Evolutionary conservation across 2,329 filamentous ascomycete genomes (phyloP).

Genomic region (Colletotrichum noveboracense): DNA sequence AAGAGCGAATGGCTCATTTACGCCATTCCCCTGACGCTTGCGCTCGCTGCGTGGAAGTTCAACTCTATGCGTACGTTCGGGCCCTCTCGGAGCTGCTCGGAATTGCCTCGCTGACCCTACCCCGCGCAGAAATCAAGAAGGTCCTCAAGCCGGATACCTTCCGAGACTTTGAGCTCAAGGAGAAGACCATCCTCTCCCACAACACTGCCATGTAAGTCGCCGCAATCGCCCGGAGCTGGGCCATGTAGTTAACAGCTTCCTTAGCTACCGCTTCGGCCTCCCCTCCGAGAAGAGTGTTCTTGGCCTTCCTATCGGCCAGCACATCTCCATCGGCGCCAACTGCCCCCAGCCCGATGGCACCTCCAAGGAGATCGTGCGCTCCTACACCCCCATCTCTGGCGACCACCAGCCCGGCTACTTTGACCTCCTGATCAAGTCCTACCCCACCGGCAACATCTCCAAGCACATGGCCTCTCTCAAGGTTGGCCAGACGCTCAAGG

Average conservation of each 20-base stretch:
- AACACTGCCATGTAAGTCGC: slow-evolving; percentile 90
- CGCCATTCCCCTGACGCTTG: slow-evolving; percentile 69
- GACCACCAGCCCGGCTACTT: slow-evolving; percentile 91
- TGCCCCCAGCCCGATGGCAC: slow-evolving; percentile 71
- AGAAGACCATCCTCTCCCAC: slow-evolving; percentile 96
- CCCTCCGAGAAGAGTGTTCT: slow-evolving; percentile 81
- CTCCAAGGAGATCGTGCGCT: slow-evolving; percentile 84
- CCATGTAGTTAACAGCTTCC: slow-evolving; percentile 12
- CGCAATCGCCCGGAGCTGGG: background rate
- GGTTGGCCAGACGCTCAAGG: slow-evolving; percentile 86
- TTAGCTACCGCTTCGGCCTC: slow-evolving; percentile 89
- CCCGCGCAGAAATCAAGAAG: slow-evolving; percentile 70
- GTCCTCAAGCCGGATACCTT: slow-evolving; percentile 87
- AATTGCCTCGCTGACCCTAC: slow-evolving; percentile 5
- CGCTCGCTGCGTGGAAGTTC: slow-evolving; percentile 75
- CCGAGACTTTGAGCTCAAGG: slow-evolving; percentile 90
- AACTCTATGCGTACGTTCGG: slow-evolving; percentile 69
- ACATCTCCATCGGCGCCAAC: slow-evolving; percentile 92
- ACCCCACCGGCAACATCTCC: slow-evolving; percentile 97
- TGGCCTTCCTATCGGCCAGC: slow-evolving; percentile 96
- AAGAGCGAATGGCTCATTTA: slow-evolving; percentile 80
- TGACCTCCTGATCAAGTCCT: slow-evolving; percentile 97
- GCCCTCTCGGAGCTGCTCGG: background rate
- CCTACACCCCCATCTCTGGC: slow-evolving; percentile 90
- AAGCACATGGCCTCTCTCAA: slow-evolving; percentile 85